Evolutionary conservation across 495 filamentous ascomycete genomes (phyloP), one percentile per base, ranked within the genome.

Genomic region (Cercophora samala): DNA sequence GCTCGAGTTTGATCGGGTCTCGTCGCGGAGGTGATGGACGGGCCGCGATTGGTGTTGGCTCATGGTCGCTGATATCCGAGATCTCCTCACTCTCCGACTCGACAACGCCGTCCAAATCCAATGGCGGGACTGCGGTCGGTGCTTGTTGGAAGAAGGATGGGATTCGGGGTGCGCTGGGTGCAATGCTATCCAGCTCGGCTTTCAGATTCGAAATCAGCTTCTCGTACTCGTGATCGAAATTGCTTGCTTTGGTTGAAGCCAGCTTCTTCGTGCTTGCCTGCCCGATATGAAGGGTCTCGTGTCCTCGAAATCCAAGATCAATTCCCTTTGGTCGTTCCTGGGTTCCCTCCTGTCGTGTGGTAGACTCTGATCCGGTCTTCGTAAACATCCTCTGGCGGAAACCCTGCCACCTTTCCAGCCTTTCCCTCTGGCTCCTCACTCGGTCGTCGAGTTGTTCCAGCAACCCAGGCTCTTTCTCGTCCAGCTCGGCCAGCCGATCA

Each of bases 341-440:
- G 56, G 68, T 66, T 15, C 67, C 64, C 18, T 26, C 25, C 13
- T 69, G 17, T 58, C 37, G 37, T 13, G 37, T 46, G n/a, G n/a
- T 56, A 23, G 71, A 51, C 5, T 58, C 69, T 9, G 64, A 63
- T 19, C 75, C 80, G 25, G 70, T 26, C 63, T 74, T 71, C 9
- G 77, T 76, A 67, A 83, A 80, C 67, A 83, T 83, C 46, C 62
- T 78, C 72, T 71, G 81, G 25, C 86, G 85, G 68, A 90, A 92
- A n/a, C 82, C 81, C 69, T 89, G 83, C 93, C 92, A 96, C 74
- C 82, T 86, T 63, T 83, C 79, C 51, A 97, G 70, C 29, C 92
- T 84, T 60, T 79, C 79, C 46, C 83, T 84, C 70, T 95, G 90
- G 5, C 82, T 75, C 56, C 80, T 73, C 1, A 92, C 82, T 29